Conservation (phyloP, 164 flowering plant species). For the Umbilicus rupestris region DNA sequence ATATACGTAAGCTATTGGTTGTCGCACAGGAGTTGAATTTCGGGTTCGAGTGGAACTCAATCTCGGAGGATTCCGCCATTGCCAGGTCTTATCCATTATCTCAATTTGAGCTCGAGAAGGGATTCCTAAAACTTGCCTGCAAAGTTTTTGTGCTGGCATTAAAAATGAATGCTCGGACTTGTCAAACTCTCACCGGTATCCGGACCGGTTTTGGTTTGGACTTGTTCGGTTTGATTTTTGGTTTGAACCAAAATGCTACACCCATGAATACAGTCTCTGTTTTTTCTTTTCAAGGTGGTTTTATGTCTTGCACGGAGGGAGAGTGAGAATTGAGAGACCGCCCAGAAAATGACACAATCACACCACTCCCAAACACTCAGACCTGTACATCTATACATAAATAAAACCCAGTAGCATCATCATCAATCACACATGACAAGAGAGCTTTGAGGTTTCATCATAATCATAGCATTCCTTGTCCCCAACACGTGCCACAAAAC, state of each 20-base stretch:
- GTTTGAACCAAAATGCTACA: not conserved
- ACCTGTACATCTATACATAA: no score
- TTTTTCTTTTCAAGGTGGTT: no score
- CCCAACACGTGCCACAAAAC: no score
- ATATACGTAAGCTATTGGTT: not conserved
- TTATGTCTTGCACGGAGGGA: no score
- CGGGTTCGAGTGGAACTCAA: not conserved
- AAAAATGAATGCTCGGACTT: not conserved
- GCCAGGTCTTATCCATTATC: not conserved
- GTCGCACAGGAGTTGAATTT: not conserved
- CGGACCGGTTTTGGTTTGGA: not conserved
- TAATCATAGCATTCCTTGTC: no score
- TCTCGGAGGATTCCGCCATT: not conserved
- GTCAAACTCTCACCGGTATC: not conserved
- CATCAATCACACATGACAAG: no score
- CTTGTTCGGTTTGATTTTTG: not conserved
- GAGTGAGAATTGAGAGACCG: no score
- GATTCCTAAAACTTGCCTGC: not conserved
- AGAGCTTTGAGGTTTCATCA: no score
- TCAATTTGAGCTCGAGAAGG: not conserved
- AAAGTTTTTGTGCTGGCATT: not conserved
- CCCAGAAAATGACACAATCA: no score
- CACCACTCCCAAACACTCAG: no score
- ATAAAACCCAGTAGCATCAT: no score
- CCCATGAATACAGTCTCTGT: no score